Percentiles rank a stretch among this genome's conserved stretches.
Evolutionary conservation across 805 yeast genomes (phyloP).

Genomic region (Candida ulmi): DNA sequence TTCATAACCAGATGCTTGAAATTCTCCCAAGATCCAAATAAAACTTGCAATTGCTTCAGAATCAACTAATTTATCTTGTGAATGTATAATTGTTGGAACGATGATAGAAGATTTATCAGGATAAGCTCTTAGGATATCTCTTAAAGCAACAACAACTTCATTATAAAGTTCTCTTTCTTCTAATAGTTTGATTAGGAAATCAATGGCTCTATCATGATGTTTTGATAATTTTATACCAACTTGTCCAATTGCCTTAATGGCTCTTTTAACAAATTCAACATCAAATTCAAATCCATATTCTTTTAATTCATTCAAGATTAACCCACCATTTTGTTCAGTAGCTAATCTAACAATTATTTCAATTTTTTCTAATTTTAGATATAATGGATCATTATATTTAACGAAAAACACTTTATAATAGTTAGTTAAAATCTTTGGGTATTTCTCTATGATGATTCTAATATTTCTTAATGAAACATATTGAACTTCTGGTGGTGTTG

Average conservation of each 20-base stretch:
- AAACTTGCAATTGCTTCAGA: slow-evolving; percentile 48
- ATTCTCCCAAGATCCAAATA: slow-evolving; percentile 71
- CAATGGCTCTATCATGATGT: slow-evolving; percentile 50
- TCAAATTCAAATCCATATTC: slow-evolving; percentile 87
- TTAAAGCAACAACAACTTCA: slow-evolving; percentile 56
- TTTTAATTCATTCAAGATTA: slow-evolving; percentile 63
- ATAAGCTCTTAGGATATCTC: slow-evolving; percentile 62
- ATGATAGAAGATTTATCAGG: slow-evolving; percentile 45
- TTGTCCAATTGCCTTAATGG: slow-evolving; percentile 65
- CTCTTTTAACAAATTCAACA: slow-evolving; percentile 62
- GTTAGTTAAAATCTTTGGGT: slow-evolving; percentile 70
- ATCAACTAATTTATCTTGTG: slow-evolving; percentile 41
- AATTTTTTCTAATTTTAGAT: slow-evolving; percentile 69
- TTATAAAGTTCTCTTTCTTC: slow-evolving; percentile 62
- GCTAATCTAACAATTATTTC: slow-evolving; percentile 71
- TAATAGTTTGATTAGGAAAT: slow-evolving; percentile 50
- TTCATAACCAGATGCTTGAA: slow-evolving; percentile 51
- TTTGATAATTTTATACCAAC: slow-evolving; percentile 59
- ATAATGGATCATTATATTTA: slow-evolving; percentile 79
- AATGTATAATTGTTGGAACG: slow-evolving; percentile 47
- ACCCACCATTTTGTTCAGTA: slow-evolving; percentile 49
- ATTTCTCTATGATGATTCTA: slow-evolving; percentile 81
- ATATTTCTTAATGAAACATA: slow-evolving; percentile 90
- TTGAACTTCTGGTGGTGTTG: slow-evolving; percentile 91
- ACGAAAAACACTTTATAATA: slow-evolving; percentile 88